phyloP scores from a whole-genome alignment of 495 filamentous ascomycete genomes.

The Podospora bellae-mahoneyi region DNA sequence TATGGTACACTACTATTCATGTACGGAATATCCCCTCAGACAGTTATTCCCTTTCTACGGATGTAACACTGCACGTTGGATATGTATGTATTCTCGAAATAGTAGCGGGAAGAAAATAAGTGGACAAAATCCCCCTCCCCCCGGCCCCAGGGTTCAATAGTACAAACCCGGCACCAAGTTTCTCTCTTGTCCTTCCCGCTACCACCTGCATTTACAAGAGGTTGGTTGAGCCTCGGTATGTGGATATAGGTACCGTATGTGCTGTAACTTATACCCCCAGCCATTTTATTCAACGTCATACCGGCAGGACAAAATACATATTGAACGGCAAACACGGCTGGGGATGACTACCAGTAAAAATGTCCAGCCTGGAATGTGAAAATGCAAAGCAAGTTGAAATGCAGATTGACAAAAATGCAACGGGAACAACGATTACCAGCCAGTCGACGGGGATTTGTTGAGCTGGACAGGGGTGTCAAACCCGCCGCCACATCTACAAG shows the following conservation, averaged over 20 bases:
- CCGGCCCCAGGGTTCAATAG: background rate
- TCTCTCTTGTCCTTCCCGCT: background rate
- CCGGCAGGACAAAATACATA: background rate
- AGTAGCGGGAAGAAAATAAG: background rate
- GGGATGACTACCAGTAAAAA: background rate
- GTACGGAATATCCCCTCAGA: background rate
- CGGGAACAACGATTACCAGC: constrained; percentile 17
- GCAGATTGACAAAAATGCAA: constrained; percentile 23
- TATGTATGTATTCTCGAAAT: background rate
- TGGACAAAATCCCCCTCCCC: background rate
- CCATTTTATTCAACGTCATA: background rate
- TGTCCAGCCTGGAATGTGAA: no score
- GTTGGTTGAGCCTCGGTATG: background rate
- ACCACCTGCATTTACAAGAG: background rate
- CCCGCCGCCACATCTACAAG: constrained; percentile 17
- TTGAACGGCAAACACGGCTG: background rate
- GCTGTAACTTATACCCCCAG: background rate
- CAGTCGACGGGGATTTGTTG: constrained; percentile 34
- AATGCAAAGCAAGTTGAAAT: background rate
- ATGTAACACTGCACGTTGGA: background rate
- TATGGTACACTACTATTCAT: background rate
- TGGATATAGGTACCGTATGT: background rate
- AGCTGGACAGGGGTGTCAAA: constrained; percentile 31
- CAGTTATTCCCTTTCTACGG: background rate
- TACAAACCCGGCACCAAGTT: constrained; percentile 2